Conservation (phyloP, 441 rosid genomes). For the Gossypium schwendimanii region DNA sequence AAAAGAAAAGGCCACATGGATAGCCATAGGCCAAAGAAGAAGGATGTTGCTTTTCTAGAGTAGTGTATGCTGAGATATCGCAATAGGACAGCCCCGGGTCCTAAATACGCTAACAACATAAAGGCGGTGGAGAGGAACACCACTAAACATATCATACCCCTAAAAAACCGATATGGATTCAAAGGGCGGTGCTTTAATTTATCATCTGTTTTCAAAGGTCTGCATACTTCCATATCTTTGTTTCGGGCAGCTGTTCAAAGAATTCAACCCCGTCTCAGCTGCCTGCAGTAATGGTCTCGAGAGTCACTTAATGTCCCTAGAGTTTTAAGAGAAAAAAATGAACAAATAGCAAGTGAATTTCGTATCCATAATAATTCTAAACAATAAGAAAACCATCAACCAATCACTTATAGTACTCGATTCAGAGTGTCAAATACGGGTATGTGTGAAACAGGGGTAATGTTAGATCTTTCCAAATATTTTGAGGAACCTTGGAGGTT, state of each 20-base stretch:
- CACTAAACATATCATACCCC: constrained; percentile 64
- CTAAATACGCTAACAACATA: constrained; percentile 65
- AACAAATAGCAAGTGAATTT: constrained; percentile 1
- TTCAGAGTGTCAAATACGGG: neutral
- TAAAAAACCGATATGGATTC: constrained; percentile 52
- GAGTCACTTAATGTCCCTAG: constrained; percentile 23
- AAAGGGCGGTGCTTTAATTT: constrained; percentile 49
- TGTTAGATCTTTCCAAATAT: neutral
- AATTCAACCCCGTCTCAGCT: constrained; percentile 11
- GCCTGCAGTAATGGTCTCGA: constrained; percentile 33
- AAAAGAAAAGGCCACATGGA: constrained; percentile 92
- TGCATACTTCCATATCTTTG: constrained; percentile 46
- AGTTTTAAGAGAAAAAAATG: neutral
- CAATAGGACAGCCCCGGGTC: constrained; percentile 42
- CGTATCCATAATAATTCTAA: constrained; percentile 1
- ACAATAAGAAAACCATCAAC: neutral
- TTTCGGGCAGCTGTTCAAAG: constrained; percentile 15
- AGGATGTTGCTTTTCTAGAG: constrained; percentile 56
- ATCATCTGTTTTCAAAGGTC: constrained; percentile 35
- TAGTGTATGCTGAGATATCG: constrained; percentile 52
- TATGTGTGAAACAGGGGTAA: neutral
- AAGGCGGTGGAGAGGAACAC: constrained; percentile 77
- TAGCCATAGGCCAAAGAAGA: constrained; percentile 71
- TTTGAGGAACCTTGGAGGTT: neutral
- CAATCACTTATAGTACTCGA: neutral